Evolutionary conservation across 139 green algal genomes (phyloP), one percentile per base, ranked within the genome.

Genomic region (Asterochloris erici): DNA sequence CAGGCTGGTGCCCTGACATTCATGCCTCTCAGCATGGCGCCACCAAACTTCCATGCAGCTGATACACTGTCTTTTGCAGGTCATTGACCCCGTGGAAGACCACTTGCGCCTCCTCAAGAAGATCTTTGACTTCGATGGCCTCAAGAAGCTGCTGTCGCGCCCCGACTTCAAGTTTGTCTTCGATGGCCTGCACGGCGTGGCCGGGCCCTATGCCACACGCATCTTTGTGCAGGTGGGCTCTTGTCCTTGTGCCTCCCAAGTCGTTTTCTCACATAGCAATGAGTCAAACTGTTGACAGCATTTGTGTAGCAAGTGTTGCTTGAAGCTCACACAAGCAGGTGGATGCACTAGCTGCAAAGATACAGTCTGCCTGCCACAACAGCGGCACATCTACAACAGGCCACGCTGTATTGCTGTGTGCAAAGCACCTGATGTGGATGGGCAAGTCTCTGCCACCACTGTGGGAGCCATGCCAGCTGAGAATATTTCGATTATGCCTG

Each of bases 121-220:
- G 29, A 94, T 98, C 73, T 98, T 98, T 84, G 95, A 98, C 90
- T 98, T 98, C 84, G 85, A 88, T 60, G 79, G 92, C 66, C 84
- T 98, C n/a, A 92, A 91, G 76, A 63, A 63, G 9, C 94, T 98
- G 81, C 81, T 98, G 28, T 66, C 77, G 4, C 89, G 95, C 54
- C 85, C 91, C 47, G 94, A 98, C 89, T 97, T 98, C 91, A 90
- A 62, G 26, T 90, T 98, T 75, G 89, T 91, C 15, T 98, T 98
- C 83, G 96, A 98, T 82, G 92, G 90, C 83, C 97, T 98, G 94
- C 91, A 97, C 82, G 96, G 94, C 24, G 94, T 98, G 27, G 95
- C 92, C 0, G 96, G 94, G 4, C 93, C 96, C 24, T 98, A 98
- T 81, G 96, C 94, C 77, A 92, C 92, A 83, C 92, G 90, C 79